Conservation (phyloP, 2,329 filamentous ascomycete species). For the Scedosporium minutisporum region DNA sequence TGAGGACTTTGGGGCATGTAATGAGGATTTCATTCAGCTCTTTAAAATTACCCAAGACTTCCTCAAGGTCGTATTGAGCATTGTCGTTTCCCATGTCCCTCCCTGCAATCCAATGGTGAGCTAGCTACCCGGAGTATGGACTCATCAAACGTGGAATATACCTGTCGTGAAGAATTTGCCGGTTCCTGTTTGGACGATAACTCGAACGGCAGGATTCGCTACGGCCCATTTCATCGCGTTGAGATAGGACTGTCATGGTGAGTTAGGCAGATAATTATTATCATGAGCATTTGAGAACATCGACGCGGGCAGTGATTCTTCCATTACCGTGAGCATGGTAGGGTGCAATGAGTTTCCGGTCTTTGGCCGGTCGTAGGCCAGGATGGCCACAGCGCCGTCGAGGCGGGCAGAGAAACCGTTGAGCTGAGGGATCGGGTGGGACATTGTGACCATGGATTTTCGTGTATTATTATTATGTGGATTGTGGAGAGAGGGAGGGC, state of each 20-base stretch:
- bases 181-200: constrained; percentile 5
- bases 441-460: neutral
- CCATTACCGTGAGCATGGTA: constrained; percentile 3
- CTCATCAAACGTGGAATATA: neutral
- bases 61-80: neutral
- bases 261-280: neutral
- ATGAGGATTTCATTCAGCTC: constrained; percentile 5
- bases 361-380: constrained; percentile 1
- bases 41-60: neutral
- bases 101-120: neutral
- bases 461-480: neutral
- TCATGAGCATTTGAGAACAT: neutral
- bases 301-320: neutral
- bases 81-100: neutral
- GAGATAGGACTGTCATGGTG: neutral
- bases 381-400: constrained; percentile 1
- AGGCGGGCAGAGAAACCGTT: neutral
- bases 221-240: constrained; percentile 3
- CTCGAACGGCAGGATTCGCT: neutral
- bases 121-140: neutral
- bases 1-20: constrained; percentile 6
- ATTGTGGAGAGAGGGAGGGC: neutral
- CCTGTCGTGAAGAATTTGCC: constrained; percentile 8
- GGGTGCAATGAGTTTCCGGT: constrained; percentile 4
- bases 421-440: neutral